These are phyloP conservation scores for Vitis hybrid DNA, from an alignment of 177 flowering plant genomes.

Conservation along the genomic window DNA sequence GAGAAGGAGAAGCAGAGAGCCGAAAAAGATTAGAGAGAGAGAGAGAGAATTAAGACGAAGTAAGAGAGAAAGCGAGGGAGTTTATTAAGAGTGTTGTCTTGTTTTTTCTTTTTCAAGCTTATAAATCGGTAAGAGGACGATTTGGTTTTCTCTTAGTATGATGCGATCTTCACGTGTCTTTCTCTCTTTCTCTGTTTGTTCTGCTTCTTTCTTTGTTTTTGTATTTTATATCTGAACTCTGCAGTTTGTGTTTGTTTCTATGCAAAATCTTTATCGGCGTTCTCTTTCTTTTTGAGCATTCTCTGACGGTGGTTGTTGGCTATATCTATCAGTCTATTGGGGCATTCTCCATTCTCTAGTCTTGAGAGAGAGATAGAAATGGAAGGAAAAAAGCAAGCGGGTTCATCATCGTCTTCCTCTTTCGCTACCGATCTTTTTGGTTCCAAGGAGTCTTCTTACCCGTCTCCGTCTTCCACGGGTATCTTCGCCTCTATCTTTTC, in stretches of 20 bases:
- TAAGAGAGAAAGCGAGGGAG: not conserved
- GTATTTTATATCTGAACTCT: not conserved
- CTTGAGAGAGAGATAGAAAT: conserved; percentile 10
- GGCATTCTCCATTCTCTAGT: not conserved
- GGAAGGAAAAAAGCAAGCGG: conserved; percentile 41
- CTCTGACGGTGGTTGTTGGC: conserved; percentile 14
- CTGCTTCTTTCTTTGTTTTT: not conserved
- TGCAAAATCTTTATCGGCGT: not conserved
- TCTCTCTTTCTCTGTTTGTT: conserved; percentile 11
- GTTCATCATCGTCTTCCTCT: conserved; percentile 34
- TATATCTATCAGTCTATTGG: not conserved
- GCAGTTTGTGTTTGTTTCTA: conserved; percentile 17
- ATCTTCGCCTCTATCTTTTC: conserved; percentile 44
- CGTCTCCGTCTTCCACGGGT: conserved; percentile 31
- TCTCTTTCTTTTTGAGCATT: not conserved
- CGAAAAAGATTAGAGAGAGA: not conserved
- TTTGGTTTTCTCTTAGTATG: conserved; percentile 8
- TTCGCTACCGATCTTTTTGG: conserved; percentile 52
- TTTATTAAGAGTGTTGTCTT: too few species aligned
- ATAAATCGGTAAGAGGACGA: conserved; percentile 13
- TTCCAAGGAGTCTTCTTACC: conserved; percentile 23
- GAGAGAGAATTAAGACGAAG: not conserved
- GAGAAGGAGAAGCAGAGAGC: conserved; percentile 4
- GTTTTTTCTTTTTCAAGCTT: not conserved
- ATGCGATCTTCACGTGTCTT: conserved; percentile 31